These are phyloP conservation scores for Didymella keratinophila DNA, from an alignment of 2,329 filamentous ascomycete genomes.

Conservation along the genomic window DNA sequence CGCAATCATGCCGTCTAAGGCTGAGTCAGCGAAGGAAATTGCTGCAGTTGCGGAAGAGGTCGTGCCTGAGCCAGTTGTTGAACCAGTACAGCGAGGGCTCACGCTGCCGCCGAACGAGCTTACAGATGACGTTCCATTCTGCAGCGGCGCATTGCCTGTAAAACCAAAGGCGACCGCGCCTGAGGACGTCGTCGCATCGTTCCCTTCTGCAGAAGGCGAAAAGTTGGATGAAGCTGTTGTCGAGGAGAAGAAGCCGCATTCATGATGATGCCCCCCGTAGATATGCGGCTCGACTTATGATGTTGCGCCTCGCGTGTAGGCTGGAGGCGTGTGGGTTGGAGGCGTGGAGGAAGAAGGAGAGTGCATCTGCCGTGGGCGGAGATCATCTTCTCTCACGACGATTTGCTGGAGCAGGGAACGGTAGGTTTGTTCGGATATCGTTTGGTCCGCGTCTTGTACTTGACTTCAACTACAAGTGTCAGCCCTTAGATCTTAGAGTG, in stretches of 20 bases:
- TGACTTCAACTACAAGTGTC: background rate
- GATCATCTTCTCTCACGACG: background rate
- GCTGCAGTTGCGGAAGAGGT: background rate
- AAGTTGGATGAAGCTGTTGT: background rate
- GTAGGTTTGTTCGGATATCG: background rate
- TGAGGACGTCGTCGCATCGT: background rate
- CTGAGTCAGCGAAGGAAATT: background rate
- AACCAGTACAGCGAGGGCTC: background rate
- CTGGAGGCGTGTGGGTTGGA: no score
- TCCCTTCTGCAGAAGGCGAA: no score
- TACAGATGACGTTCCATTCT: background rate
- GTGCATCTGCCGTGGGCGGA: background rate
- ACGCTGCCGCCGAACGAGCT: background rate
- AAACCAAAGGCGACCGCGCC: background rate
- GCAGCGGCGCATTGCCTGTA: slow-evolving; percentile 13
- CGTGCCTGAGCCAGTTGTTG: no score
- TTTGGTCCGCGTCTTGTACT: background rate
- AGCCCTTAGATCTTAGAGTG: no score
- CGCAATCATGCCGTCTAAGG: no score
- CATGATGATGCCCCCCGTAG: no score
- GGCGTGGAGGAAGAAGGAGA: no score
- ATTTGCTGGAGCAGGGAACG: background rate
- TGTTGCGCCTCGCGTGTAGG: background rate
- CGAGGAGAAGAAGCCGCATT: background rate
- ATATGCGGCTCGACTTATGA: background rate